Percentiles rank a stretch among this genome's conserved stretches.
These are phyloP conservation scores for Seiridium cupressi DNA, from an alignment of 2,329 filamentous ascomycete genomes.

Conservation along the genomic window DNA sequence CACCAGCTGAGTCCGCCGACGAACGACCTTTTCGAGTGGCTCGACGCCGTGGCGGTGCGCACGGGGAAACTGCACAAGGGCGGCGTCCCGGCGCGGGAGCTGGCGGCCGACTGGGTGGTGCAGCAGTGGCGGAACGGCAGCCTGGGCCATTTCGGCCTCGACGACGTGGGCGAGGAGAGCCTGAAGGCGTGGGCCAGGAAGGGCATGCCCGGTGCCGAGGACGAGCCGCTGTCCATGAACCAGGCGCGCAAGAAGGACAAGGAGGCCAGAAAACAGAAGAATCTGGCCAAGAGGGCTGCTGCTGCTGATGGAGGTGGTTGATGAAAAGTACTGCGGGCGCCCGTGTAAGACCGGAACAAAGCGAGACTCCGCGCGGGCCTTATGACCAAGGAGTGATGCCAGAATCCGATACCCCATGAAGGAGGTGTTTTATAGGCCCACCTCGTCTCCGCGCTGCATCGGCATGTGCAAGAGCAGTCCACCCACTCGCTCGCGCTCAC, in stretches of 20 bases:
- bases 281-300: conserved; percentile 30
- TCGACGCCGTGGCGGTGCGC: conserved; percentile 68
- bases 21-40: conserved; percentile 75
- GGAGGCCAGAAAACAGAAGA: conserved; percentile 45
- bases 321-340: too few species aligned
- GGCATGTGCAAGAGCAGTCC: too few species aligned
- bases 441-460: too few species aligned
- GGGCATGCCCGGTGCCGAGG: conserved; percentile 41
- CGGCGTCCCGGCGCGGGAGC: conserved; percentile 67
- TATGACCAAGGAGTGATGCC: too few species aligned
- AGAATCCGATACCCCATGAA: too few species aligned
- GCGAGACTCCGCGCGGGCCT: too few species aligned
- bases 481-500: too few species aligned
- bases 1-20: conserved; percentile 65
- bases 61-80: conserved; percentile 76
- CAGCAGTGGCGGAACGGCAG: conserved; percentile 78
- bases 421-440: too few species aligned
- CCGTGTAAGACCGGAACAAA: too few species aligned
- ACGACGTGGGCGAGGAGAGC: conserved; percentile 65
- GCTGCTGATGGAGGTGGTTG: conserved; percentile 8
- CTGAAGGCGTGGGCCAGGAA: conserved; percentile 32
- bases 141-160: conserved; percentile 75
- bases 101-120: conserved; percentile 76
- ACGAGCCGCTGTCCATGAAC: conserved; percentile 55
- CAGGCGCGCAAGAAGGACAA: conserved; percentile 69